Base-by-base conservation (phyloP, 2,329 filamentous ascomycete genomes). In the Epicoccum nigrum region DNA sequence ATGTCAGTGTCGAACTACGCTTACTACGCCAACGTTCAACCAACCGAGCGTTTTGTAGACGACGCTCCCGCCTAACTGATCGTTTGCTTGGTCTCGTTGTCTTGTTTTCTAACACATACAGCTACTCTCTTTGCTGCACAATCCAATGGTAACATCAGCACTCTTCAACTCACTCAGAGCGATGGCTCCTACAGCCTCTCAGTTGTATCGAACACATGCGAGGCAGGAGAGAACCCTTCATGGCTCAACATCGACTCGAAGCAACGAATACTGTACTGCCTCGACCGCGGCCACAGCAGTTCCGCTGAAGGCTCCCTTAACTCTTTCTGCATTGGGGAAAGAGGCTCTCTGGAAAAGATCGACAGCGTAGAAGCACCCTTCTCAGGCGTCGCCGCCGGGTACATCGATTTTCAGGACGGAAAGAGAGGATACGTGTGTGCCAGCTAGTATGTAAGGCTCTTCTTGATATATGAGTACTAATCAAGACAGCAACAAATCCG, bases 181-280 rank as follows among this genome's bases (percentile, higher is more conserved):
- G 51, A 38, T 5, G 25, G 30, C 3, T 38, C 45, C 7, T 54
- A 54, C 38, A 54, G 17, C 4, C 40, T 58, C 6, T 49, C 53
- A 12, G 33, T 55, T 23, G 47, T 45, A 12, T 58, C 53, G 11
- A 44, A 38, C 7, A 56, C 44, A 5, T 17, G 35, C 27, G 49
- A 54, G 12, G 44, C 39, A 30, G 56, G 45, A n/a, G 43, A 43
- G 1, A 59, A 59, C 13, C 44, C 56, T n/a, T 49, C 56, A 2
- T 44, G 34, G 27, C 41, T 59, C 12, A 59, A 54, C 25, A 45
- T 59, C 31, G 56, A 59, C 19, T 44, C 38, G 12, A 30, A 35
- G 7, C 30, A 45, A 16, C 47, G 56, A n/a, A 27, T 59, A 6
- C 31, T 59, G 23, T 59, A 59, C 46, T 59, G 56, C 43, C 51